Evolutionary conservation across 345 rosid genomes (phyloP).

Genomic region (Pugionium dolabratum): DNA sequence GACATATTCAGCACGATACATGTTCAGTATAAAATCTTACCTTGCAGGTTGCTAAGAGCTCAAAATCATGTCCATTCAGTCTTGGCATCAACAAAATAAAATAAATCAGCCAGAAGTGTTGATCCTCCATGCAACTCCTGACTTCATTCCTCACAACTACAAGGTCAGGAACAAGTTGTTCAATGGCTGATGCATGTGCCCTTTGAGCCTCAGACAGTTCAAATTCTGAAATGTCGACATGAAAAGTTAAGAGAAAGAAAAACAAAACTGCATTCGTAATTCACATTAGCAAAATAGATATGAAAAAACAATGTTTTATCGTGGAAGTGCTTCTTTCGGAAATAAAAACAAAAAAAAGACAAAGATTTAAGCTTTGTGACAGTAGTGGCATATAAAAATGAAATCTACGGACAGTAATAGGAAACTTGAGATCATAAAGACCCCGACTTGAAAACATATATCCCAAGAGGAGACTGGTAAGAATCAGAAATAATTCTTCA

Average conservation of each 20-base stretch:
- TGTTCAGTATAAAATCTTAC: conserved; percentile 38
- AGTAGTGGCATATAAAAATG: background rate
- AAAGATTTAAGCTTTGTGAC: background rate
- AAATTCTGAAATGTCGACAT: conserved; percentile 51
- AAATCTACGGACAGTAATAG: background rate
- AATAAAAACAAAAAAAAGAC: background rate
- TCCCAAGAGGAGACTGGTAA: background rate
- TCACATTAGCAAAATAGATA: background rate
- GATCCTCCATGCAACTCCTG: conserved; percentile 43
- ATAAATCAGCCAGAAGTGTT: conserved; percentile 71
- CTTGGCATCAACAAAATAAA: conserved; percentile 72
- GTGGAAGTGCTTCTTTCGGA: no score
- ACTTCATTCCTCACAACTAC: conserved; percentile 52
- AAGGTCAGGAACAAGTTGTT: conserved; percentile 55
- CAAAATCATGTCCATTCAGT: conserved; percentile 56
- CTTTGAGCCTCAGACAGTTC: conserved; percentile 58
- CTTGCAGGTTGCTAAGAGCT: conserved; percentile 61
- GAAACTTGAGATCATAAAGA: background rate
- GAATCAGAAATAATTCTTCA: no score
- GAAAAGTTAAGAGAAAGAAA: background rate
- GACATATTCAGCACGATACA: background rate
- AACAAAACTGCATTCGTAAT: background rate
- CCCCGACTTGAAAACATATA: background rate
- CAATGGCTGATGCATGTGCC: conserved; percentile 58
- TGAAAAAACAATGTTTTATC: no score